Evolutionary conservation across 768 basidiomycete genomes (phyloP).

Genomic region (Phylloporus sp.): DNA sequence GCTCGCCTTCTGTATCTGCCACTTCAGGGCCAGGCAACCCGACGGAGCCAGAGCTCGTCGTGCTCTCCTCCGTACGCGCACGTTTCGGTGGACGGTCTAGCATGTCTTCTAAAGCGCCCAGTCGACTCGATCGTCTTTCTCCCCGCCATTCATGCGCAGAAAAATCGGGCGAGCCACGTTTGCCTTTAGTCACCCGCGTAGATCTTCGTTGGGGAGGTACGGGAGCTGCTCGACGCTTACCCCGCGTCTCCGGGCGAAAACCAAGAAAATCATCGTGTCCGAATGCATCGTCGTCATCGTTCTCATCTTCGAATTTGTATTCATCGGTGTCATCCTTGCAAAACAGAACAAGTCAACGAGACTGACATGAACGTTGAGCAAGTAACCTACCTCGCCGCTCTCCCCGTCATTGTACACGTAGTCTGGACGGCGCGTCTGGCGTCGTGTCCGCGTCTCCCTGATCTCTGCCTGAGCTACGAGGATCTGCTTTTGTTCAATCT

Average conservation of each 20-base stretch:
- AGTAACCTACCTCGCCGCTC: constrained; percentile 48
- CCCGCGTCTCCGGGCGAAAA: constrained; percentile 39
- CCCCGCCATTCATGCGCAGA: constrained; percentile 62
- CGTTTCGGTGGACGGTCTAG: constrained; percentile 59
- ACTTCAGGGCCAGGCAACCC: constrained; percentile 26
- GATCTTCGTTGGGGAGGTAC: constrained; percentile 46
- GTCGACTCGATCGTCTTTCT: constrained; percentile 65
- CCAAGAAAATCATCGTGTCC: constrained; percentile 38
- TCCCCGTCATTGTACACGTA: constrained; percentile 73
- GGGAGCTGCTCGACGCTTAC: constrained; percentile 37
- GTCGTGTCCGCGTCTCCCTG: constrained; percentile 72
- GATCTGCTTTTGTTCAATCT: constrained; percentile 60
- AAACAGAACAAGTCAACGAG: constrained; percentile 13
- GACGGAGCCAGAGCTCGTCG: constrained; percentile 45
- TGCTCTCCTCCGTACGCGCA: constrained; percentile 73
- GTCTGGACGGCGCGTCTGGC: constrained; percentile 67
- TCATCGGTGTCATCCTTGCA: constrained; percentile 59
- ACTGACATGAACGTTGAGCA: constrained; percentile 16
- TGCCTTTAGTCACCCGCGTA: constrained; percentile 46
- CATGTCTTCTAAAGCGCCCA: constrained; percentile 52
- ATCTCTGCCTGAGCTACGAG: constrained; percentile 72
- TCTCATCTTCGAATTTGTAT: constrained; percentile 60
- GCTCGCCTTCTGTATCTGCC: constrained; percentile 28
- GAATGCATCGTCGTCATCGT: constrained; percentile 56
- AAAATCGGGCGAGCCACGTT: constrained; percentile 47